Evolutionary conservation across 768 basidiomycete species (phyloP).

Genomic region (Naganishia vishniacii): DNA sequence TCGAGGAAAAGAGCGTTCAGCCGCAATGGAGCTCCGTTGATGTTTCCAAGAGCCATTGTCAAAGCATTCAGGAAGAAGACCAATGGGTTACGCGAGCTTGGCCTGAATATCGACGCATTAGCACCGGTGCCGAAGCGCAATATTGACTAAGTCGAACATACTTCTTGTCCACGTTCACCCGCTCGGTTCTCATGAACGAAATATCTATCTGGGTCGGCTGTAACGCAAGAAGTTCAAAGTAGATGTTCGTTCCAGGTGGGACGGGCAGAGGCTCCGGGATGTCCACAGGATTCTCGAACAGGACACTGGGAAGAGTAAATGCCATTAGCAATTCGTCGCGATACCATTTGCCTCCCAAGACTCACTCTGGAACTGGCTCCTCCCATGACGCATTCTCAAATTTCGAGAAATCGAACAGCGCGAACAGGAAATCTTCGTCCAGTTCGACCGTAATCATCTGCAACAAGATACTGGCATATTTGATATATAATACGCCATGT

Average conservation of each 20-base stretch:
- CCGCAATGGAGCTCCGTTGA: constrained; percentile 90
- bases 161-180: constrained; percentile 90
- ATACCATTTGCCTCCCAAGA: constrained; percentile 19
- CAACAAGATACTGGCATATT: constrained; percentile 88
- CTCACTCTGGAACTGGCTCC: constrained; percentile 68
- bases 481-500: constrained; percentile 97
- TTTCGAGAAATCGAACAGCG: constrained; percentile 83
- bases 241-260: constrained; percentile 65
- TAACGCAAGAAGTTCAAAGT: constrained; percentile 90
- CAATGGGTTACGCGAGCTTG: constrained; percentile 68
- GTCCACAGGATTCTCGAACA: constrained; percentile 65
- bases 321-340: not conserved
- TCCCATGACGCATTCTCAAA: constrained; percentile 90
- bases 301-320: constrained; percentile 53
- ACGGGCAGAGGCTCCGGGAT: constrained; percentile 52
- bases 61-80: constrained; percentile 89
- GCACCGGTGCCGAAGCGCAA: not conserved
- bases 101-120: constrained; percentile 28
- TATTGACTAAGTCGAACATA: constrained; percentile 52
- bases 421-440: constrained; percentile 94
- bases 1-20: constrained; percentile 91
- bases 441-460: constrained; percentile 91
- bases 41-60: constrained; percentile 93
- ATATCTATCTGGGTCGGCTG: constrained; percentile 87
- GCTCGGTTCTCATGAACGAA: constrained; percentile 95